These are phyloP conservation scores for Wilcoxina mikolae DNA, from an alignment of 495 filamentous ascomycete genomes.

Conservation along the genomic window DNA sequence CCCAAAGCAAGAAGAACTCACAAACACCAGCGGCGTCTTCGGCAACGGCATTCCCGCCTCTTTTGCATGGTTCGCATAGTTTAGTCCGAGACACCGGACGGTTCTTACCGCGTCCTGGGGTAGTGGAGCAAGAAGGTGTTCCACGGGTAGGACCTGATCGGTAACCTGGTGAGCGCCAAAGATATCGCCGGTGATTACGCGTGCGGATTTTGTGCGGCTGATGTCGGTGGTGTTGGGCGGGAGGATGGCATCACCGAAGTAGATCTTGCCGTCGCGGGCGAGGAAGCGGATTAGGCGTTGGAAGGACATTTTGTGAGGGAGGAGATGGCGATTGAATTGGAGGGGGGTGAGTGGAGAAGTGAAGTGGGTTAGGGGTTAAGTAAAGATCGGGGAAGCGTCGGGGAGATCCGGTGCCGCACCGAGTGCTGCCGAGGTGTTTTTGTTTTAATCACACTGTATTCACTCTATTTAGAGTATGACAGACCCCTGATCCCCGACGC, in stretches of 20 bases:
- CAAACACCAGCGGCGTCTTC: slow-evolving; percentile 62
- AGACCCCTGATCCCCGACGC: no score
- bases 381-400: no score
- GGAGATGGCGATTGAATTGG: no score
- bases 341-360: no score
- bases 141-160: slow-evolving; percentile 48
- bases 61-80: slow-evolving; percentile 67
- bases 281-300: slow-evolving; percentile 59
- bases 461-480: no score
- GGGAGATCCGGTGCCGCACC: no score
- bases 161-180: slow-evolving; percentile 59
- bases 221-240: slow-evolving; percentile 53
- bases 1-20: slow-evolving; percentile 26
- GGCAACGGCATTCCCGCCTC: slow-evolving; percentile 58
- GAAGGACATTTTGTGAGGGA: slow-evolving; percentile 3
- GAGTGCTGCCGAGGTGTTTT: no score
- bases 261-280: slow-evolving; percentile 55
- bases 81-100: slow-evolving; percentile 66
- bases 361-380: no score
- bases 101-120: slow-evolving; percentile 53
- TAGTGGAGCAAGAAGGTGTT: slow-evolving; percentile 52
- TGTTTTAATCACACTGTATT: no score
- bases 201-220: slow-evolving; percentile 48
- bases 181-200: slow-evolving; percentile 56
- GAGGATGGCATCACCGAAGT: slow-evolving; percentile 75